phyloP scores from a whole-genome alignment of 1,139 yeast genomes.

The Meyerozyma sp. region DNA sequence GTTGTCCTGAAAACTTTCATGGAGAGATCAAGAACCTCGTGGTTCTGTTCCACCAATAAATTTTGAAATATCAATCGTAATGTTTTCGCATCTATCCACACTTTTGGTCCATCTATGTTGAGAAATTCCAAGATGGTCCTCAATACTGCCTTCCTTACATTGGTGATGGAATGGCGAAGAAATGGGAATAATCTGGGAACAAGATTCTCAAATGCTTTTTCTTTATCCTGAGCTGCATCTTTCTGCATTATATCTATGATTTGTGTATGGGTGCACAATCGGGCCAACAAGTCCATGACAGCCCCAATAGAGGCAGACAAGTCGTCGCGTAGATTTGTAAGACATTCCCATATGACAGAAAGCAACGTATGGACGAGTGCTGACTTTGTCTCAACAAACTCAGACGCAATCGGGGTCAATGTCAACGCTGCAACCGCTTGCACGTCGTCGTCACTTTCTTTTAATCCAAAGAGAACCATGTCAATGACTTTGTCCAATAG shows the following conservation, averaged over 20 bases:
- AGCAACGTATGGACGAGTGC: constrained; percentile 60
- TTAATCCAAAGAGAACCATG: constrained; percentile 83
- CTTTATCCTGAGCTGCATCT: constrained; percentile 44
- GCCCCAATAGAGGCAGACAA: constrained; percentile 93
- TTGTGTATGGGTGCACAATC: constrained; percentile 74
- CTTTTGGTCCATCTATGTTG: constrained; percentile 63
- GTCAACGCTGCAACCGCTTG: constrained; percentile 97
- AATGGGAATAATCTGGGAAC: constrained; percentile 95
- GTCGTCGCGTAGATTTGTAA: constrained; percentile 83
- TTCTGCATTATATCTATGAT: constrained; percentile 68
- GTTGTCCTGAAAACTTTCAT: constrained; percentile 48
- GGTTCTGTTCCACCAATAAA: constrained; percentile 80
- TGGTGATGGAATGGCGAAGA: constrained; percentile 86
- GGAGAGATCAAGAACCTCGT: constrained; percentile 63
- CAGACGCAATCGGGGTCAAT: constrained; percentile 80
- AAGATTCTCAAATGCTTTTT: constrained; percentile 52
- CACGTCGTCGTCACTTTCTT: constrained; percentile 88
- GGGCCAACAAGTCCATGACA: constrained; percentile 90
- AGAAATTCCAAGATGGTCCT: constrained; percentile 77
- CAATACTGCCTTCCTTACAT: constrained; percentile 85
- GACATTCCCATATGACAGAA: constrained; percentile 81
- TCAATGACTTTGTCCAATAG: constrained; percentile 68
- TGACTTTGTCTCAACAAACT: constrained; percentile 65
- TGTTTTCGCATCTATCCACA: constrained; percentile 74
- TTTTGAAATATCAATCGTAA: constrained; percentile 82